Base-by-base conservation (phyloP, 306 rosid genomes). In the Trifolium fragiferum region DNA sequence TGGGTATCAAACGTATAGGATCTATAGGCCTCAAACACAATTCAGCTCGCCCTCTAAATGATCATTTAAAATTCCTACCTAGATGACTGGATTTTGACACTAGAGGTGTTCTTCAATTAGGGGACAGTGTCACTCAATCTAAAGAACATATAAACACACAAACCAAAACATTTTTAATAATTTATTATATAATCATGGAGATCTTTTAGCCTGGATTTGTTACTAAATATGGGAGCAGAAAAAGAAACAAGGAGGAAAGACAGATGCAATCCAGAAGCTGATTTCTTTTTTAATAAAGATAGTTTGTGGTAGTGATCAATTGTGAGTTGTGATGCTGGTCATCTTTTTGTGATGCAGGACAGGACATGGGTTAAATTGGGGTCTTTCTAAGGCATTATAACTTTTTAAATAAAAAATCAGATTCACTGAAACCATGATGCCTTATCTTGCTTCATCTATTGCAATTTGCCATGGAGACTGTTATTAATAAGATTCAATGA, bases 231-330 rank as follows among this genome's bases (percentile, higher is more conserved):
- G 30, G 73, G 13, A 49, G 23, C 32, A 38, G 11, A n/a, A 32
- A n/a, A 23, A 35, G 46, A 54, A 66, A 44, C 54, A 76, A 20
- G 37, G 65, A 60, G 66, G 66, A 43, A 60, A 60, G 66, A 25
- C 46, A 53, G 71, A 32, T 40, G 2, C 71, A 62, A 18, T 51
- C 59, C 37, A 35, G 66, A 75, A 64, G 41, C 30, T 37, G 49
- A 10, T 1, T 35, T 1, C 16, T 35, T 8, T 16, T 16, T 63
- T 35, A 10, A 10, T 62, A 61, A 21, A 57, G 37, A 25, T 37
- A 37, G 51, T n/a, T 51, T 51, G 30, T 18, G 55, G 44, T 23
- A 38, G 33, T 50, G 55, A 65, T 51, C 43, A 25, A 49, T 65
- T 40, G 51, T 65, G 53, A 65, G 70, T 40, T 65, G 33, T 40